Conservation (phyloP, 805 yeast species). For the Ogataea zsoltii region DNA sequence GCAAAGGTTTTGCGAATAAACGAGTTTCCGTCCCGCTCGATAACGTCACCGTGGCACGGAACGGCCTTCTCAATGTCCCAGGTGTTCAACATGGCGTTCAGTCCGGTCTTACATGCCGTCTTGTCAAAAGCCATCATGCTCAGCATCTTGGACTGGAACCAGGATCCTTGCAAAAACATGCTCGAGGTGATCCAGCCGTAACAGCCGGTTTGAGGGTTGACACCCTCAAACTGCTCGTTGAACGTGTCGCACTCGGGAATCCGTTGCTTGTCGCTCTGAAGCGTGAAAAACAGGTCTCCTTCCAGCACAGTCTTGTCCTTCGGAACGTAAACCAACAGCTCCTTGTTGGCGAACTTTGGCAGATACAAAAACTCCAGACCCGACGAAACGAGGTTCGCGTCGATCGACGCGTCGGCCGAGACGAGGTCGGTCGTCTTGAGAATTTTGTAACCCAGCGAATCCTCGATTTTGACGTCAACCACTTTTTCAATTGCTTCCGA, state of each 20-base stretch:
- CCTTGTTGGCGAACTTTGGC: constrained; percentile 60
- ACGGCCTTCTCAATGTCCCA: constrained; percentile 55
- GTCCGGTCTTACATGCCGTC: constrained; percentile 12
- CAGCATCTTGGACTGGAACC: constrained; percentile 8
- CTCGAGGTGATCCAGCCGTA: constrained; percentile 25
- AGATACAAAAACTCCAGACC: constrained; percentile 57
- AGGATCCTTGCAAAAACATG: constrained; percentile 17
- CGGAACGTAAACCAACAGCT: constrained; percentile 52
- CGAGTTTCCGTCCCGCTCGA: constrained; percentile 39
- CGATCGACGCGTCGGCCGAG: constrained; percentile 37
- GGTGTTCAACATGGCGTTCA: constrained; percentile 32
- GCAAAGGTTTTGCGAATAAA: constrained; percentile 4
- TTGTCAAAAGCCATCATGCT: constrained; percentile 12
- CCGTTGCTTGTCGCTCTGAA: constrained; percentile 52
- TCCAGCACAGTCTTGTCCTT: constrained; percentile 50
- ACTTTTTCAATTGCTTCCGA: constrained; percentile 35
- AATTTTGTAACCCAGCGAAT: constrained; percentile 37
- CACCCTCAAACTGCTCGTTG: constrained; percentile 46
- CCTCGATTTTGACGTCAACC: constrained; percentile 43
- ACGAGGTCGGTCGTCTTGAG: constrained; percentile 30
- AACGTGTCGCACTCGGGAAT: constrained; percentile 27
- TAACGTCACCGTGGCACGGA: constrained; percentile 60
- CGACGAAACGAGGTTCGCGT: constrained; percentile 24
- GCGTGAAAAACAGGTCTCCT: constrained; percentile 63
- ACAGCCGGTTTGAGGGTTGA: constrained; percentile 45